A percentile compares a stretch with the other conserved stretches of the same genome.
Conservation (phyloP, 345 rosid species). For the Brassica napus region DNA sequence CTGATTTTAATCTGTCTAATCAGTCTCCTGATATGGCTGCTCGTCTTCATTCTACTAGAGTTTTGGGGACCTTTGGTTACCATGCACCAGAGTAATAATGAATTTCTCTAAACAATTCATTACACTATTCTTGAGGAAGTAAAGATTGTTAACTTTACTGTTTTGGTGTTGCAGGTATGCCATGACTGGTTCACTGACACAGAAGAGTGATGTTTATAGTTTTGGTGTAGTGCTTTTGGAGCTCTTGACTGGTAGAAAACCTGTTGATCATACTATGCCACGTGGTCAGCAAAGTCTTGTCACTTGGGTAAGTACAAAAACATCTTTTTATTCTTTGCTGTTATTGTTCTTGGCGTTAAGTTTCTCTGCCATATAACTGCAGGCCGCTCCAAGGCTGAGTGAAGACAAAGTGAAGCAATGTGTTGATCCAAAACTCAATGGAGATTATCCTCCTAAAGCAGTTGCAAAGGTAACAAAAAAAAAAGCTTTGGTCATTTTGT, state of each 20-base stretch:
- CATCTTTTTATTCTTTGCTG: not conserved
- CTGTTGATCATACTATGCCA: slow-evolving; percentile 99
- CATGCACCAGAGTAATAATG: slow-evolving; percentile 99
- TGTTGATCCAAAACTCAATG: slow-evolving; percentile 94
- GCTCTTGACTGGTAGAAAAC: slow-evolving; percentile 96
- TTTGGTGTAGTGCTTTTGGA: slow-evolving; percentile 96
- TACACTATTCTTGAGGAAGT: slow-evolving; percentile 25
- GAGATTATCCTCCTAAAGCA: slow-evolving; percentile 92
- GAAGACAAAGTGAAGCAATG: slow-evolving; percentile 98
- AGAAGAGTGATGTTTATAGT: slow-evolving; percentile 97
- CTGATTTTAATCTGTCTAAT: slow-evolving; percentile 94
- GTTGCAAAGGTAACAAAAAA: slow-evolving; percentile 69
- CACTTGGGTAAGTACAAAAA: slow-evolving; percentile 60
- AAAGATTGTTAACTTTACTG: slow-evolving; percentile 12
- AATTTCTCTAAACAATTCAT: slow-evolving; percentile 39
- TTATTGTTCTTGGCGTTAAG: not conserved
- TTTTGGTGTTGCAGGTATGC: slow-evolving; percentile 65
- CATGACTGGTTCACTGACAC: slow-evolving; percentile 97
- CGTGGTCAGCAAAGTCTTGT: slow-evolving; percentile 99
- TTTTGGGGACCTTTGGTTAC: slow-evolving; percentile 98
- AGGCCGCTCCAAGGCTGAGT: slow-evolving; percentile 85
- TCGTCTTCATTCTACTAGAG: slow-evolving; percentile 99
- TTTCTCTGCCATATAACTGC: not conserved
- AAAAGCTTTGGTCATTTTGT: not conserved
- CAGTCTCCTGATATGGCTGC: slow-evolving; percentile 99